phyloP scores from a whole-genome alignment of 306 rosid genomes.

The Oemleria cerasiformis region DNA sequence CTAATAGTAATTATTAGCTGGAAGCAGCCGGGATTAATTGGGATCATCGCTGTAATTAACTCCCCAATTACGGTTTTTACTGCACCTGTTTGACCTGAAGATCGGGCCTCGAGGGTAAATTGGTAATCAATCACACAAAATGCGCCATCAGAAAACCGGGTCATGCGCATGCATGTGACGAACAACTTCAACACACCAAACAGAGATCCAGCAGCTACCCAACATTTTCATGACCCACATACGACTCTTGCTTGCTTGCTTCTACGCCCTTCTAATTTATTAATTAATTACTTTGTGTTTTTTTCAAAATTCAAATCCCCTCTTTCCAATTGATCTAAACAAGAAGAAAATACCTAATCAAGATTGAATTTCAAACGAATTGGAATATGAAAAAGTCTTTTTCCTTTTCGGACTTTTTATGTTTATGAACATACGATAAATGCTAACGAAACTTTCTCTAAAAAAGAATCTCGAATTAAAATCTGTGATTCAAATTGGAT shows the following conservation, averaged over 20 bases:
- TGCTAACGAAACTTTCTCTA: too few relatives aligned
- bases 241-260: background rate
- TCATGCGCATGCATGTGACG: conserved; percentile 4
- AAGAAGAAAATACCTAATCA: too few relatives aligned
- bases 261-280: background rate
- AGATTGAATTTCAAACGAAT: too few relatives aligned
- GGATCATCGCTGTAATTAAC: background rate
- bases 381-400: too few relatives aligned
- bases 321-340: too few relatives aligned
- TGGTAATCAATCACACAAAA: background rate
- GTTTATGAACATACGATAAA: too few relatives aligned
- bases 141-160: background rate
- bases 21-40: background rate
- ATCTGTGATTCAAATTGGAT: too few relatives aligned
- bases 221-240: background rate
- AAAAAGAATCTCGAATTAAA: too few relatives aligned
- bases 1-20: conserved; percentile 4
- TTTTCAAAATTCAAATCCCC: background rate
- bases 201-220: too few relatives aligned
- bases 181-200: background rate
- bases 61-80: background rate
- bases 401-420: too few relatives aligned
- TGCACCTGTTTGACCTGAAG: conserved; percentile 10
- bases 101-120: background rate
- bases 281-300: background rate